Base-by-base conservation (phyloP, 805 yeast genomes). In the Schwanniomyces vanrijiae region DNA sequence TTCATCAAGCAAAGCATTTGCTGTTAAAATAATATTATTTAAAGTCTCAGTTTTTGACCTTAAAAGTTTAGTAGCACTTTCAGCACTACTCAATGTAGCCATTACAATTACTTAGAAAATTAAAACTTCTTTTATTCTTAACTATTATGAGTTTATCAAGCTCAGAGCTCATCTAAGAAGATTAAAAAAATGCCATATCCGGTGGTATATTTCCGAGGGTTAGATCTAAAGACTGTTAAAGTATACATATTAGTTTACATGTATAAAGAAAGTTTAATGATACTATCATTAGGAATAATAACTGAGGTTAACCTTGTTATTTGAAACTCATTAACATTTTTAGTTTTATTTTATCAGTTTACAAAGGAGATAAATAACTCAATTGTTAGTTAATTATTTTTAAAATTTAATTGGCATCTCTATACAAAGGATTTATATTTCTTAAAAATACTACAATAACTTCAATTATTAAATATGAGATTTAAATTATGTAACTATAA, bases 21-120 rank as follows among this genome's bases (percentile, higher is more conserved):
- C 68, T 37, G 61, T 65, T 38, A 39, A 55, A 11, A 73, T 64
- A 18, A 84, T 73, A 21, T 78, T 74, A 4, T 61, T 61, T 0
- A 79, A 61, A 0, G 73, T 24, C 0, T 75, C 73, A 33, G 67
- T 69, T 54, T 80, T 84, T 19, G 82, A 76, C 51, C 92, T 73
- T 24, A 86, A 69, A 54, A 69, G 71, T 57, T 76, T 76, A 0
- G 91, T 84, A 24, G 83, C 60, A 1, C 75, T 71, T 51, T 81
- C 86, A 0, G 75, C 65, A 19, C 64, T 50, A 40, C 51, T 40
- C 29, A 50, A 39, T 7, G 25, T 43, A 25, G n/a, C 46, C 47
- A 43, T 43, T 22, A 20, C 25, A 25, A 37, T 19, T 19, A 14
- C 22, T 19, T 7, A 37, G 39, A 21, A 37, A n/a, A 20, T 21